Percentiles rank a stretch among this genome's conserved stretches.
Evolutionary conservation across 768 basidiomycete genomes (phyloP).

Genomic region (Dioszegia aurantiaca): DNA sequence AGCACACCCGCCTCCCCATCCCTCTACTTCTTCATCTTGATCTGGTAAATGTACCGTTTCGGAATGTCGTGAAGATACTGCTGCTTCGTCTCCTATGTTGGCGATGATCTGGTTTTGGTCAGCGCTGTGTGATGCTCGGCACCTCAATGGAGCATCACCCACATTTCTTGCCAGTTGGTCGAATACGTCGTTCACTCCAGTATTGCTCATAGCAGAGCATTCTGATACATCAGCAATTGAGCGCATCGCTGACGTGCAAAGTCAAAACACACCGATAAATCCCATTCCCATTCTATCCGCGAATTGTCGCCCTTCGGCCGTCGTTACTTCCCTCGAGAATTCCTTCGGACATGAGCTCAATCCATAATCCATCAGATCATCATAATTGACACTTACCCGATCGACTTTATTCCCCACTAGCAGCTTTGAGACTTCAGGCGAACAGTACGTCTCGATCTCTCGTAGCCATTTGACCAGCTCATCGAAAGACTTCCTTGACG

Average conservation of each 20-base stretch:
- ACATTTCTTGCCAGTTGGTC: conserved; percentile 76
- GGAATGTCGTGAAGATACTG: neutral
- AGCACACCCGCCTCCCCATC: neutral
- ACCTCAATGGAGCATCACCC: conserved; percentile 19
- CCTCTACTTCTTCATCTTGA: neutral
- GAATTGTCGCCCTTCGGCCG: conserved; percentile 72
- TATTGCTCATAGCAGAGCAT: conserved; percentile 85
- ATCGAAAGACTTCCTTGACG: conserved; percentile 87
- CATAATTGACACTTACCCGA: conserved; percentile 60
- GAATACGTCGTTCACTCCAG: conserved; percentile 75
- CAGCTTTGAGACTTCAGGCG: conserved; percentile 81
- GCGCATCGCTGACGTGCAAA: neutral
- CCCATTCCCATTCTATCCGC: conserved; percentile 76
- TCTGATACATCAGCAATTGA: conserved; percentile 55
- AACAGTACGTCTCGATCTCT: conserved; percentile 91
- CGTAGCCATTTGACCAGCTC: conserved; percentile 85
- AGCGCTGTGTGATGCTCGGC: neutral
- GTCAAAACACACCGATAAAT: conserved; percentile 60
- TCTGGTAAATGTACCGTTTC: neutral
- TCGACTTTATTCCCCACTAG: conserved; percentile 88
- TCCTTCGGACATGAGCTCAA: conserved; percentile 59
- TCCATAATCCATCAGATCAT: neutral
- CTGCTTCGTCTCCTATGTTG: neutral
- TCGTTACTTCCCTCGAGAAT: conserved; percentile 80
- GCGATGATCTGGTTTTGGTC: neutral